phyloP scores from a whole-genome alignment of 176 grass and related monocot species.

The Bothriochloa decipiens region DNA sequence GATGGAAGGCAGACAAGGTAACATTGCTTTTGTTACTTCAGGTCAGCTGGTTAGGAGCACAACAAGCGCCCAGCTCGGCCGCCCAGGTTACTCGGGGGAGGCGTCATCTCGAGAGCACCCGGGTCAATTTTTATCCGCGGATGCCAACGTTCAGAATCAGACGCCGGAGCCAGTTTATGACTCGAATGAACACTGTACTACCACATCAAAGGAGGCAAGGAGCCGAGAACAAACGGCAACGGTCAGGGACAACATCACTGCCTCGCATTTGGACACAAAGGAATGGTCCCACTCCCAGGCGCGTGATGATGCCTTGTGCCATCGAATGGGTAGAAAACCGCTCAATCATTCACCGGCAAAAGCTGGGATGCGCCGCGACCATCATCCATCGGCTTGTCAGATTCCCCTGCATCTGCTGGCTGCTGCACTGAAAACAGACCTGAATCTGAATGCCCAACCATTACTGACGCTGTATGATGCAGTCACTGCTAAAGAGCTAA shows the following conservation, averaged over 20 bases:
- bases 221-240: too few species aligned
- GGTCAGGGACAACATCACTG: background rate
- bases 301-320: background rate
- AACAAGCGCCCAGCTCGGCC: background rate
- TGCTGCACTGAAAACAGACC: background rate
- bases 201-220: too few species aligned
- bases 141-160: background rate
- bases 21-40: background rate
- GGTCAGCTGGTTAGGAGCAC: background rate
- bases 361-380: background rate
- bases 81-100: background rate
- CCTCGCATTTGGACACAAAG: background rate
- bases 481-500: background rate
- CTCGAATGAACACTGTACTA: too few species aligned
- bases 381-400: background rate
- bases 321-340: background rate
- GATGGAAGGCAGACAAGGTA: background rate
- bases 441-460: background rate
- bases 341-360: constrained; percentile 25
- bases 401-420: background rate
- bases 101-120: background rate
- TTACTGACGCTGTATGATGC: background rate
- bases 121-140: background rate
- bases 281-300: background rate
- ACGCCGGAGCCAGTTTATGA: background rate